Conservation (phyloP, 306 rosid species). For the Rosa multiflora region DNA sequence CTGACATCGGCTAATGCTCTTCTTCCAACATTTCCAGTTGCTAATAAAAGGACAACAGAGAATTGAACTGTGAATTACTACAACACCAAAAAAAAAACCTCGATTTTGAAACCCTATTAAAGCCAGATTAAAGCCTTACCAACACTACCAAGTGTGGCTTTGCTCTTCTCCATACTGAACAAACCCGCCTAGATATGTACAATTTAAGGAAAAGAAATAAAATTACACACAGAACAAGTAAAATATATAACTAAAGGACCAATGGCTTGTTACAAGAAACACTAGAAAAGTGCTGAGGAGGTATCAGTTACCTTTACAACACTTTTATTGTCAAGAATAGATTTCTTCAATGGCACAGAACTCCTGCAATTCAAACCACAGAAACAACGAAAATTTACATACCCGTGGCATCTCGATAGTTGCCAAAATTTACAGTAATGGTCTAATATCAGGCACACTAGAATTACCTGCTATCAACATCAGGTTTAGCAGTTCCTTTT, state of each 20-base stretch:
- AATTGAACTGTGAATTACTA: conserved; percentile 2
- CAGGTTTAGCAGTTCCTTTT: conserved; percentile 38
- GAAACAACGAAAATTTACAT: not conserved
- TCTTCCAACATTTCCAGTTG: conserved; percentile 40
- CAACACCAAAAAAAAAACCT: not conserved
- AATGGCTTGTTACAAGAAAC: not conserved
- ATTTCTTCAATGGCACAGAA: conserved; percentile 37
- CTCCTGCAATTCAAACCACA: conserved; percentile 29
- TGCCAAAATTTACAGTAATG: not conserved
- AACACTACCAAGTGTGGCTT: conserved; percentile 34
- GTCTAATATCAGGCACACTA: not conserved
- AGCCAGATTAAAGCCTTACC: conserved; percentile 43
- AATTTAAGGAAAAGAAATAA: not conserved
- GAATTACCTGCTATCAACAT: conserved; percentile 39
- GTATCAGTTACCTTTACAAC: conserved; percentile 47
- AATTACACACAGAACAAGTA: conserved; percentile 10
- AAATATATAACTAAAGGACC: conserved; percentile 8
- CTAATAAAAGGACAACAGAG: conserved; percentile 33
- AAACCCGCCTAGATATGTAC: conserved; percentile 42
- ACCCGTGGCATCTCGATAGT: not conserved
- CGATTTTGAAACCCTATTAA: conserved; percentile 1
- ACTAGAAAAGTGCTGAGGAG: not conserved
- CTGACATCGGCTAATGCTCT: conserved; percentile 80
- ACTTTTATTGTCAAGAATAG: conserved; percentile 25
- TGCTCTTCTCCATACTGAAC: conserved; percentile 44